These are phyloP conservation scores for Climacium dendroides DNA, from an alignment of 225 moss, liverwort and hornwort genomes.

Conservation along the genomic window DNA sequence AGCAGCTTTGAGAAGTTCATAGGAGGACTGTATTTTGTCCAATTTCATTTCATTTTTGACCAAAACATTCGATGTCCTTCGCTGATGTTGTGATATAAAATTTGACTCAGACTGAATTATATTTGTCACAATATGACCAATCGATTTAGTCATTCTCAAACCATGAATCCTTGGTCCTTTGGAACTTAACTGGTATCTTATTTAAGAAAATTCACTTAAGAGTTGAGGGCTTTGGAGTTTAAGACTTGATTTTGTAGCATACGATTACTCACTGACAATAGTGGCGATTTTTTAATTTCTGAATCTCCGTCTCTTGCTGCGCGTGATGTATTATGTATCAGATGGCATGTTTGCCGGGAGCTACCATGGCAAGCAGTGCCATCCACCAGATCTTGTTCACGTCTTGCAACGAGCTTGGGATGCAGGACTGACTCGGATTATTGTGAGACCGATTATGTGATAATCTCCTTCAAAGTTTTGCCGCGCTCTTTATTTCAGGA, in stretches of 20 bases:
- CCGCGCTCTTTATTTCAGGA: not conserved
- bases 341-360: conserved; percentile 93
- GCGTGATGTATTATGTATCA: conserved; percentile 3
- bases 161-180: not conserved
- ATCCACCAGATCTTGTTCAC: conserved; percentile 54
- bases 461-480: not conserved
- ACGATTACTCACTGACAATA: not conserved
- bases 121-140: not conserved
- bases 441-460: conserved; percentile 39
- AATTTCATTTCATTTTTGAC: not conserved
- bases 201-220: not conserved
- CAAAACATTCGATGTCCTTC: not conserved
- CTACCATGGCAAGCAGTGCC: conserved; percentile 88
- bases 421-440: conserved; percentile 83
- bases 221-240: not conserved
- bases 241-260: not conserved
- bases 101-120: not conserved
- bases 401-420: conserved; percentile 96
- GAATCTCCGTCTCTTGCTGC: not conserved
- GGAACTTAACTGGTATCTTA: not conserved
- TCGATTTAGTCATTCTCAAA: not conserved
- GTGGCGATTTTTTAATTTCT: not conserved
- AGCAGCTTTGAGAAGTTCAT: not conserved
- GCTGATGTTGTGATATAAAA: not conserved
- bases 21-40: not conserved